Conservation (phyloP, 768 basidiomycete genomes). For the Porpolomopsis calyptriformis region DNA sequence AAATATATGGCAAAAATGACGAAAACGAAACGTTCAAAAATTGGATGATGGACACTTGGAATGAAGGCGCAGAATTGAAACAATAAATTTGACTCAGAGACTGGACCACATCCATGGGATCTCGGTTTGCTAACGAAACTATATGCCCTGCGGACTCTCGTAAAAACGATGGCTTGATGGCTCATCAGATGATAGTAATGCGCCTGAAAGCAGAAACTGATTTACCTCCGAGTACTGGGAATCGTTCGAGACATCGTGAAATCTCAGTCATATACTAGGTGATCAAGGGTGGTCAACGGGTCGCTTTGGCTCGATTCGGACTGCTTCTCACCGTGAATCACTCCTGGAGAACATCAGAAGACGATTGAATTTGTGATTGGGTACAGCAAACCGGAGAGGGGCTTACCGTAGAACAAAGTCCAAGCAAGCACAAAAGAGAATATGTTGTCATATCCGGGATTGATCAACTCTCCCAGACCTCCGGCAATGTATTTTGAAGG, state of each 20-base stretch:
- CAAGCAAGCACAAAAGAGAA: constrained; percentile 89
- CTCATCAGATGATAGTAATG: too few relatives aligned
- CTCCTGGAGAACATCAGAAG: constrained; percentile 20
- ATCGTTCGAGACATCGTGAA: not conserved
- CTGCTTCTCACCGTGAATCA: constrained; percentile 37
- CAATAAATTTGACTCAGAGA: too few relatives aligned
- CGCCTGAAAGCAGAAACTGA: too few relatives aligned
- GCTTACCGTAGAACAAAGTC: constrained; percentile 87
- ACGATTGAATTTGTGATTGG: not conserved
- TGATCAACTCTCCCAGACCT: constrained; percentile 58
- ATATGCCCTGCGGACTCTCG: too few relatives aligned
- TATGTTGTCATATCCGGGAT: constrained; percentile 82
- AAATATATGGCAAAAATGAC: too few relatives aligned
- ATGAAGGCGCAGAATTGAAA: too few relatives aligned
- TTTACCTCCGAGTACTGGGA: not conserved
- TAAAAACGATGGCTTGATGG: too few relatives aligned
- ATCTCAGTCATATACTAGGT: not conserved
- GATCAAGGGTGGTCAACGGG: not conserved
- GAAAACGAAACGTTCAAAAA: too few relatives aligned
- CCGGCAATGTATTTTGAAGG: constrained; percentile 54
- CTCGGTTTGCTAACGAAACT: too few relatives aligned
- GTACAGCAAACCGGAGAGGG: not conserved
- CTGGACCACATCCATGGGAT: too few relatives aligned
- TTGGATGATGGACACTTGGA: too few relatives aligned
- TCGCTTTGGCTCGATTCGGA: constrained; percentile 8